Evolutionary conservation across 1,139 yeast species (phyloP).

Genomic region (Kazachstania sp.): DNA sequence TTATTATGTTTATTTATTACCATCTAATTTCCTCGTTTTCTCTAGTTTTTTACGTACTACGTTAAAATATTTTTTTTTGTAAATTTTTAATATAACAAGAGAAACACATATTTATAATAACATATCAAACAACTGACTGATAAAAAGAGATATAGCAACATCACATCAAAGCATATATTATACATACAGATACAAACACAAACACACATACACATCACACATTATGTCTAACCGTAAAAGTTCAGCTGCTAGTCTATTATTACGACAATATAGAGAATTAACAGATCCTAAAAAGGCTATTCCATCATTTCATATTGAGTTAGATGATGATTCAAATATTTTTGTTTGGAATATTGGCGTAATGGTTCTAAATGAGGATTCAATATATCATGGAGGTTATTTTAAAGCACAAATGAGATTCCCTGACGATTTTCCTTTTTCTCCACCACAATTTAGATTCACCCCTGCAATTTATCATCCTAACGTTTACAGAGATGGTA

Average conservation of each 20-base stretch:
- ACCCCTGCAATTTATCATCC: constrained; percentile 96
- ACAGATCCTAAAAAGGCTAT: constrained; percentile 89
- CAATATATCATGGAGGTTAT: constrained; percentile 93
- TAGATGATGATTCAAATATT: constrained; percentile 77
- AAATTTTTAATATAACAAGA: too few relatives aligned
- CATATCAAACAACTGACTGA: too few relatives aligned
- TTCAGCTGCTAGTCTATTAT: constrained; percentile 61
- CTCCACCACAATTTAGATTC: constrained; percentile 87
- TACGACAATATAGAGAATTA: constrained; percentile 89
- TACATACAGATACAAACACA: neutral
- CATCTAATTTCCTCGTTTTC: too few relatives aligned
- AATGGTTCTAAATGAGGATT: constrained; percentile 82
- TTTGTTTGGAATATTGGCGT: constrained; percentile 91
- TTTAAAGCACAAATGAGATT: constrained; percentile 90
- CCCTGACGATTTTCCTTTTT: constrained; percentile 83
- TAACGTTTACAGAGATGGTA: constrained; percentile 86
- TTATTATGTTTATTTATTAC: too few relatives aligned
- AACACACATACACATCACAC: neutral
- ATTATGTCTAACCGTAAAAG: constrained; percentile 20
- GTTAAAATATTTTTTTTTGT: too few relatives aligned
- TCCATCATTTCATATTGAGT: constrained; percentile 81
- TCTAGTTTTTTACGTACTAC: too few relatives aligned
- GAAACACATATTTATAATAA: too few relatives aligned
- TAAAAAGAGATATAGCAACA: neutral
- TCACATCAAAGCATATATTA: neutral